phyloP scores from a whole-genome alignment of 306 rosid species.

The Arachis hypogaea region DNA sequence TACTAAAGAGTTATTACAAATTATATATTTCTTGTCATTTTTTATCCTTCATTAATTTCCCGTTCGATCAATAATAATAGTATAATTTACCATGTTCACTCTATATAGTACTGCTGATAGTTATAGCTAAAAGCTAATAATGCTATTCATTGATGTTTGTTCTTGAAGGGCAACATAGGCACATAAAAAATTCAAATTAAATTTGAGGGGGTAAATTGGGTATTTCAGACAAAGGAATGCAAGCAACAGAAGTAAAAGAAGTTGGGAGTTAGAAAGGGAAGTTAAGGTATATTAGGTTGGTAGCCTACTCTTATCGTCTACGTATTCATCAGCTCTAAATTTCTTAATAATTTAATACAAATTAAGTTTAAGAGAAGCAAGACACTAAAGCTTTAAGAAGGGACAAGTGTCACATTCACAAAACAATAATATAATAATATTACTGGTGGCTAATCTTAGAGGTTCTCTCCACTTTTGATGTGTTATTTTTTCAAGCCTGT shows the following conservation, averaged over 20 bases:
- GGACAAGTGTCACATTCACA: conserved; percentile 33
- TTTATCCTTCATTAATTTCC: neutral
- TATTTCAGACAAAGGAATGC: neutral
- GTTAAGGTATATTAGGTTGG: conserved; percentile 60
- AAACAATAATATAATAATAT: neutral
- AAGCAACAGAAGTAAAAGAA: conserved; percentile 44
- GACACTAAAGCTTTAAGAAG: conserved; percentile 26
- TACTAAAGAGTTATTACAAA: neutral
- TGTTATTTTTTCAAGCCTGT: conserved; percentile 48
- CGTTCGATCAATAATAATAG: neutral
- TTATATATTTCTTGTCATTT: conserved; percentile 2
- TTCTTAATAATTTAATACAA: conserved; percentile 3
- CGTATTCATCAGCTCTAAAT: conserved; percentile 31
- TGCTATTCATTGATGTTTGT: neutral
- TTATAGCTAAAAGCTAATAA: neutral
- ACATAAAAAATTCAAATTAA: neutral
- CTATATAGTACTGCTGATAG: neutral
- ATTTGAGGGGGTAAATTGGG: conserved; percentile 36
- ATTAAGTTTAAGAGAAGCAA: conserved; percentile 23
- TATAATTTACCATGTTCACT: too few species aligned
- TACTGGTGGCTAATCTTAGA: conserved; percentile 31
- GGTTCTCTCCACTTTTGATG: neutral
- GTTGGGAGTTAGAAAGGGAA: conserved; percentile 54
- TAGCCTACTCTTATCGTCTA: conserved; percentile 66
- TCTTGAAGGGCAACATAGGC: conserved; percentile 3